Percentiles rank a stretch among this genome's conserved stretches.
Evolutionary conservation across 169 alveolate genomes (phyloP).

Genomic region (Neospora caninum): DNA sequence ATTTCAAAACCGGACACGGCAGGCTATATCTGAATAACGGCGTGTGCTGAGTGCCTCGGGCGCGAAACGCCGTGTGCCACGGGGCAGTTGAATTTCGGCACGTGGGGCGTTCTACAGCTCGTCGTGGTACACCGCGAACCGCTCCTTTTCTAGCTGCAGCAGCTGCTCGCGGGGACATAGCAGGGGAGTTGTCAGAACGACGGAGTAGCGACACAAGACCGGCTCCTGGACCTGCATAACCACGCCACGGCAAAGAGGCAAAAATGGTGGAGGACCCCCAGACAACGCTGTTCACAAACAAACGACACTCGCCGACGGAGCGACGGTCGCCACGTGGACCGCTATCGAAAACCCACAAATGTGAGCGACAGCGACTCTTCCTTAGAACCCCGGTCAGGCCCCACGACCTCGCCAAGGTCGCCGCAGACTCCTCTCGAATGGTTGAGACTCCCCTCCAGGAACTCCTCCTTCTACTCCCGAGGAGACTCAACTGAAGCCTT

Average conservation of each 20-base stretch:
- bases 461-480: too few species aligned
- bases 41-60: too few species aligned
- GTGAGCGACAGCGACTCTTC: neutral
- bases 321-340: neutral
- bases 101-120: neutral
- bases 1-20: too few species aligned
- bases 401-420: too few species aligned
- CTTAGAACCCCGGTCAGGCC: neutral
- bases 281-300: too few species aligned
- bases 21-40: too few species aligned
- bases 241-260: neutral
- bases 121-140: neutral
- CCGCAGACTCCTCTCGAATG: too few species aligned
- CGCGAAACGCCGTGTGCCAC: too few species aligned
- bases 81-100: too few species aligned
- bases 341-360: neutral
- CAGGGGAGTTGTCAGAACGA: conserved; percentile 3
- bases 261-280: neutral
- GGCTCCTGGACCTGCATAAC: neutral
- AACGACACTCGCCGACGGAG: neutral
- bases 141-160: neutral
- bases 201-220: neutral
- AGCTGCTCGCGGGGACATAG: conserved; percentile 7
- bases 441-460: too few species aligned
- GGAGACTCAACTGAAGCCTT: too few species aligned